A percentile compares a stretch with the other conserved stretches of the same genome.
Conservation (phyloP, 1,284 basidiomycete genomes). For the Sporisorium scitamineum region DNA sequence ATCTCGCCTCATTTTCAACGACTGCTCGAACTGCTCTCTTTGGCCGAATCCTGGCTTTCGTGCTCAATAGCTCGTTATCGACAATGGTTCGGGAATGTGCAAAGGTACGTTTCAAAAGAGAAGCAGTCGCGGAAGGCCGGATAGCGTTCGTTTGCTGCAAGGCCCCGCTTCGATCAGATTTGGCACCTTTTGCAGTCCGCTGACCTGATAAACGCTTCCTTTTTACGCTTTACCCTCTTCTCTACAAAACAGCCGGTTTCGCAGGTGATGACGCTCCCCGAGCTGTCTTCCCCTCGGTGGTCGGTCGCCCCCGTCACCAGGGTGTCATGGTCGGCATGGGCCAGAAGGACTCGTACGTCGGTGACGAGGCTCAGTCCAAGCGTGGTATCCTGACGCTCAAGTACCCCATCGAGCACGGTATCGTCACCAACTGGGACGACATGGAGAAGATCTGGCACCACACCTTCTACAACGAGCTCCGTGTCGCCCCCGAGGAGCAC, state of each 20-base stretch:
- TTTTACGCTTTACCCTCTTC: background rate
- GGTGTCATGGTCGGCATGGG: conserved; percentile 83
- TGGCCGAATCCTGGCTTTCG: background rate
- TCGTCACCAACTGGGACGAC: conserved; percentile 89
- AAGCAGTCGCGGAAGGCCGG: background rate
- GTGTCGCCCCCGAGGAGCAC: conserved; percentile 81
- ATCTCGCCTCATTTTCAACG: background rate
- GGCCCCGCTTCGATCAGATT: background rate
- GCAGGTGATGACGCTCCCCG: conserved; percentile 82
- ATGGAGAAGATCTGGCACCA: conserved; percentile 70
- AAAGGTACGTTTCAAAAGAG: conserved; percentile 52
- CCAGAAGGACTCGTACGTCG: conserved; percentile 70
- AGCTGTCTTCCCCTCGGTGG: conserved; percentile 81
- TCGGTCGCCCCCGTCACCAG: conserved; percentile 90
- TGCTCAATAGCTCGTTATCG: conserved; percentile 66
- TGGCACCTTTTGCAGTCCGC: background rate
- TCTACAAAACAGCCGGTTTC: conserved; percentile 71
- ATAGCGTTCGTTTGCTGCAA: background rate
- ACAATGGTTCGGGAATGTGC: conserved; percentile 70
- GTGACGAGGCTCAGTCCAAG: conserved; percentile 92
- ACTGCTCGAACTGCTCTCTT: background rate
- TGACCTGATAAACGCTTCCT: background rate
- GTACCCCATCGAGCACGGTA: conserved; percentile 74
- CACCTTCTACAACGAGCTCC: conserved; percentile 72
- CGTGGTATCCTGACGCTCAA: conserved; percentile 92